A percentile compares a stretch with the other conserved stretches of the same genome.
These are phyloP conservation scores for Vigna trinervia DNA, from an alignment of 306 rosid species.

Conservation along the genomic window DNA sequence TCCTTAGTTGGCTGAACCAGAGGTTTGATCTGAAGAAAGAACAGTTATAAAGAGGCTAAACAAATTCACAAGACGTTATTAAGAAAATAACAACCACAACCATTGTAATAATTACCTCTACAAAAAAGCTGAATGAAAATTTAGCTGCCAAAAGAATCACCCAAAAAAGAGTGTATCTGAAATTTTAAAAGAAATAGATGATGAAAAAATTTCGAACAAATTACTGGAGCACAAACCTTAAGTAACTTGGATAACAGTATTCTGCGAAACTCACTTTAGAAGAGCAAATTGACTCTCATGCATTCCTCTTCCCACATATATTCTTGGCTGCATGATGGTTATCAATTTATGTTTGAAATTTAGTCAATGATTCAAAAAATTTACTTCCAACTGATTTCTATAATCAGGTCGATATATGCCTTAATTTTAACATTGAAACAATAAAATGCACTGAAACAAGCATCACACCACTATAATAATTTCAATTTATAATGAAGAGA, in stretches of 20 bases:
- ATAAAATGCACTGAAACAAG: slow-evolving; percentile 16
- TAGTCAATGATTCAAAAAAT: slow-evolving; percentile 13
- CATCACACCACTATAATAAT: slow-evolving; percentile 14
- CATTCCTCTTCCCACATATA: slow-evolving; percentile 96
- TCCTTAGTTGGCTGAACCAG: slow-evolving; percentile 86
- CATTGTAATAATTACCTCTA: slow-evolving; percentile 64
- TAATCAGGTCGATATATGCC: slow-evolving; percentile 29
- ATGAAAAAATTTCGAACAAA: slow-evolving; percentile 40
- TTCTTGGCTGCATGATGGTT: slow-evolving; percentile 76
- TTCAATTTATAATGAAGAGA: slow-evolving; percentile 16
- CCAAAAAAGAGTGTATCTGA: slow-evolving; percentile 97
- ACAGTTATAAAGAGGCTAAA: slow-evolving; percentile 31
- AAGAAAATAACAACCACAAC: slow-evolving; percentile 24
- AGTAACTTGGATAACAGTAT: slow-evolving; percentile 29
- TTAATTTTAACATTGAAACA: slow-evolving; percentile 33
- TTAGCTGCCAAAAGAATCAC: slow-evolving; percentile 78
- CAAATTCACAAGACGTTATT: slow-evolving; percentile 30
- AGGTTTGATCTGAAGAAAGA: slow-evolving; percentile 77
- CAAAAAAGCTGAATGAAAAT: slow-evolving; percentile 76
- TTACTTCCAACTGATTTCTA: slow-evolving; percentile 22
- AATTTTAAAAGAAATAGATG: slow-evolving; percentile 41
- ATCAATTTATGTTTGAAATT: slow-evolving; percentile 38
- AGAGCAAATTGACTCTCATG: slow-evolving; percentile 95
- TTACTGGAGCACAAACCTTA: slow-evolving; percentile 22
- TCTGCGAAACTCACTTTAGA: slow-evolving; percentile 72